Conservation (phyloP, 305 asterid genomes). For the Fraxinus baroniana region DNA sequence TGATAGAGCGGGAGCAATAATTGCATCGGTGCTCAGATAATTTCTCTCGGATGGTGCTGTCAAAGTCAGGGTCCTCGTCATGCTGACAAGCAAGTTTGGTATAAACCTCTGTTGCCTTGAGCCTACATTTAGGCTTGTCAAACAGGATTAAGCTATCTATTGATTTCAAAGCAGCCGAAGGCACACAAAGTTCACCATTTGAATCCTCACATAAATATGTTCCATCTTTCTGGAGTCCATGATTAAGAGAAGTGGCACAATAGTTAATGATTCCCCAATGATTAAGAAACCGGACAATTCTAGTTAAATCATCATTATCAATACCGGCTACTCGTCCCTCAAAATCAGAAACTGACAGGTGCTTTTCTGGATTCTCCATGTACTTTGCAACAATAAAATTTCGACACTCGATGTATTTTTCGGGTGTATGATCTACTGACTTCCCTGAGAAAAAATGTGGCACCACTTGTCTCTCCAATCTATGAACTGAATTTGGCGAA, state of each 20-base stretch:
- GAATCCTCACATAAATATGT: constrained; percentile 70
- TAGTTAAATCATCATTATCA: constrained; percentile 66
- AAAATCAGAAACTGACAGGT: constrained; percentile 66
- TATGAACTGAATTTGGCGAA: constrained; percentile 82
- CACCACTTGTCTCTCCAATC: constrained; percentile 98
- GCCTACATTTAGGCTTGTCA: constrained; percentile 79
- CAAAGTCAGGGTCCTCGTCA: constrained; percentile 58
- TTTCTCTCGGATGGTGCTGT: constrained; percentile 65
- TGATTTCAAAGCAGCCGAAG: constrained; percentile 78
- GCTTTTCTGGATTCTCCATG: constrained; percentile 83
- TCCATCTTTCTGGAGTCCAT: constrained; percentile 54
- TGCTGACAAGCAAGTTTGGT: constrained; percentile 57
- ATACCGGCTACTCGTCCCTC: constrained; percentile 59
- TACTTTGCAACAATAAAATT: constrained; percentile 83
- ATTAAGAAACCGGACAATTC: constrained; percentile 88
- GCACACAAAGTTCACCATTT: constrained; percentile 74
- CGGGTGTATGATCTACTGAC: constrained; percentile 80
- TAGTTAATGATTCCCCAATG: constrained; percentile 96
- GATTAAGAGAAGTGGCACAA: constrained; percentile 63
- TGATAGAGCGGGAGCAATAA: constrained; percentile 62
- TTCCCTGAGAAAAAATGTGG: constrained; percentile 96
- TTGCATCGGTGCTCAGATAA: constrained; percentile 70
- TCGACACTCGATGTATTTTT: constrained; percentile 84
- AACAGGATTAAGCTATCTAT: constrained; percentile 85
- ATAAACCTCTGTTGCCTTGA: constrained; percentile 73